A percentile compares a stretch with the other conserved stretches of the same genome.
These are phyloP conservation scores for Stevia rebaudiana DNA, from an alignment of 140 eudicot genomes.

Conservation along the genomic window DNA sequence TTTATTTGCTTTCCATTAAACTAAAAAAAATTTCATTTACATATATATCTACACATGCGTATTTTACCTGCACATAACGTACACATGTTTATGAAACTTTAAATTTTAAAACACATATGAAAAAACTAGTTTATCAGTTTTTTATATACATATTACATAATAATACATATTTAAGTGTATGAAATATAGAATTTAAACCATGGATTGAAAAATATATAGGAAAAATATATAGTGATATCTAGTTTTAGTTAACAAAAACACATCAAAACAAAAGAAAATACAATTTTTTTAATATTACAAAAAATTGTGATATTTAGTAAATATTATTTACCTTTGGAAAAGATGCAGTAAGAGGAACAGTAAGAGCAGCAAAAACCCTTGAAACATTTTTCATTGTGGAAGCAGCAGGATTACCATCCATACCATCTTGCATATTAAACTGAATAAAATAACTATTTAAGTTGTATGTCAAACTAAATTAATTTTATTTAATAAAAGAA, in stretches of 20 bases:
- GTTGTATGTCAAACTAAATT: background rate
- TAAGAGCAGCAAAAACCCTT: constrained; percentile 70
- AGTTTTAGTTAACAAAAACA: background rate
- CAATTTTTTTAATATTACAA: background rate
- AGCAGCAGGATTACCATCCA: constrained; percentile 90
- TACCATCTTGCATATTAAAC: constrained; percentile 81
- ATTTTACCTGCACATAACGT: too few relatives aligned
- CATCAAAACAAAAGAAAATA: background rate
- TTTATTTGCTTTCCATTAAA: too few relatives aligned
- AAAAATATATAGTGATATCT: too few relatives aligned
- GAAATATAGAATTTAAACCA: too few relatives aligned
- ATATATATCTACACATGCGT: too few relatives aligned
- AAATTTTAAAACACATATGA: too few relatives aligned
- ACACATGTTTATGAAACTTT: too few relatives aligned
- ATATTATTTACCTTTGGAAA: constrained; percentile 88
- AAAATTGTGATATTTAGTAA: background rate
- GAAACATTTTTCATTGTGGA: constrained; percentile 68
- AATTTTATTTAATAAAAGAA: background rate
- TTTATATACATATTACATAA: too few relatives aligned
- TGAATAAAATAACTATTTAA: constrained; percentile 23
- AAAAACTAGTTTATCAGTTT: too few relatives aligned
- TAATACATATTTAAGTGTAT: too few relatives aligned
- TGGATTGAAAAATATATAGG: too few relatives aligned
- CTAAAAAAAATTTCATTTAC: too few relatives aligned
- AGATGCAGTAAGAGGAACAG: constrained; percentile 65